Evolutionary conservation across 2,329 filamentous ascomycete species (phyloP), one percentile per base, ranked within the genome.

Genomic region (Rhinocladiella similis): DNA sequence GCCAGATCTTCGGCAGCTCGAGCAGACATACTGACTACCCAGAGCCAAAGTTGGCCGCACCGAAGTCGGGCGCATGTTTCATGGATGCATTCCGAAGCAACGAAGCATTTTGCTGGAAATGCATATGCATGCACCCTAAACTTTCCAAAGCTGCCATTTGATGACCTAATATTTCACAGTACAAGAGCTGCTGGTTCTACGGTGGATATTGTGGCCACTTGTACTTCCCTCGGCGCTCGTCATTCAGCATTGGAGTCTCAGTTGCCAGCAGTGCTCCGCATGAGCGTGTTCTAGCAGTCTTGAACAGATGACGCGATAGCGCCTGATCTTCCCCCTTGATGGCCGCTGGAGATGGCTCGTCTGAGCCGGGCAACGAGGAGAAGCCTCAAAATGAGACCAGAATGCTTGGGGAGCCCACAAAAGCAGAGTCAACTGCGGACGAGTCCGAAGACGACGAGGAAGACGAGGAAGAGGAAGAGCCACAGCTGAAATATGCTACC

Each of bases 401-500:
- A 42, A 22, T 19, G 5, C 47, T 36, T 16, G 47, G 47, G 19
- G 41, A 50, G 46, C 50, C 54, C 29, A 29, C 41, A 25, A 51
- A 54, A 16, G 38, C 52, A 19, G 46, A 52, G n/a, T 25, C 51
- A 25, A 53, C 51, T 16, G 51, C 48, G 36, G 60, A 63, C 25
- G 60, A 63, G 14, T 53, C 50, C 27, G 54, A 73, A 2, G 74
- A 73, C 0, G 82, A 84, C 0, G 83, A 84, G 0, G 83, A 85
- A 0, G 85, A 86, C 0, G 88, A 91, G 0, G 87, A 89, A 0
- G 86, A 88, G 5, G 93, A 97, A 16, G 93, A 97, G 73, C 95
- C 94, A 25, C 88, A 87, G 68, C 83, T 99, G 66, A 99, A 99
- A 74, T 97, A 97, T 72, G 88, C 88, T 49, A 88, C 91, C 47